These are phyloP conservation scores for Penicillium sp. DNA, from an alignment of 2,329 filamentous ascomycete species.

Conservation along the genomic window DNA sequence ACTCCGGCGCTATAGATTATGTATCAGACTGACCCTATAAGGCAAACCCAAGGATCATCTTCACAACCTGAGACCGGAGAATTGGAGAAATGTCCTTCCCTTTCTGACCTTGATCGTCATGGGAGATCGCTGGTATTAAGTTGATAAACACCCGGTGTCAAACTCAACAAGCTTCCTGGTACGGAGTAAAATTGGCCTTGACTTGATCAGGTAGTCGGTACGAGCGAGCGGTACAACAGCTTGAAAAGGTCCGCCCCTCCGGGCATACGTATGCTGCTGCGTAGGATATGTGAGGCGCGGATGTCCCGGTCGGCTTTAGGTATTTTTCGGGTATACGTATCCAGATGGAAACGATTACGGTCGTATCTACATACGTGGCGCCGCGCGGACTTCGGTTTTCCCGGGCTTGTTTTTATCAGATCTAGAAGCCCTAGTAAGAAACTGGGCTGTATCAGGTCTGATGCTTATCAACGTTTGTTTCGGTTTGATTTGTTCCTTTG, in stretches of 20 bases:
- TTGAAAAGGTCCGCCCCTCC: background rate
- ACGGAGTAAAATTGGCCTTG: background rate
- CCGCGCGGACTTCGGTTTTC: background rate
- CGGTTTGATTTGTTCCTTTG: too few species aligned
- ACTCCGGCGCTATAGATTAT: background rate
- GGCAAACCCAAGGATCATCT: background rate
- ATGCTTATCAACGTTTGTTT: background rate
- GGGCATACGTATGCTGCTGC: background rate
- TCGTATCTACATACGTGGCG: background rate
- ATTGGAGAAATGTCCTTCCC: background rate
- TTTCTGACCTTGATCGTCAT: background rate
- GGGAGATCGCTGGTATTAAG: background rate
- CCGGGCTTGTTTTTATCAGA: background rate
- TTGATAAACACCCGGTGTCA: background rate
- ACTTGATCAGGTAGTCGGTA: background rate
- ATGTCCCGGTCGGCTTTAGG: constrained; percentile 10
- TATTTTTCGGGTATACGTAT: constrained; percentile 14
- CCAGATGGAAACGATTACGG: background rate
- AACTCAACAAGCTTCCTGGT: background rate
- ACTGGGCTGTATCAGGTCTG: background rate
- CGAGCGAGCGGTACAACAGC: background rate
- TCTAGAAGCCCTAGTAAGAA: background rate
- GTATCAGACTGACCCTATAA: background rate
- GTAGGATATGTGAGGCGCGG: background rate
- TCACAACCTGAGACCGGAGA: background rate